phyloP scores from a whole-genome alignment of 352 stramenopile genomes.

The Pseudoperonospora humuli region DNA sequence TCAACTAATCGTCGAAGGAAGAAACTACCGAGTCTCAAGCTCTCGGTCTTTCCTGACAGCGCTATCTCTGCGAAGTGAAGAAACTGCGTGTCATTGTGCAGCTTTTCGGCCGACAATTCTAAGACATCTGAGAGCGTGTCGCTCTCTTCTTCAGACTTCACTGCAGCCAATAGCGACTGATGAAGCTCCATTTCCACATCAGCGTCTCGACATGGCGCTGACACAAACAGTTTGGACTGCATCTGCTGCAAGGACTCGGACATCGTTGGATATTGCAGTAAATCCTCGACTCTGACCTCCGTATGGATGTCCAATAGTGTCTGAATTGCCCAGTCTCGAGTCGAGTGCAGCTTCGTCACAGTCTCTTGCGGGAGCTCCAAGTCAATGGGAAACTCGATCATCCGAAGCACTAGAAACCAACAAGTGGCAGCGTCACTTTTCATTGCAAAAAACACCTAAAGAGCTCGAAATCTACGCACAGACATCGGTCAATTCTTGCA shows the following conservation, averaged over 20 bases:
- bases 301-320: slow-evolving; percentile 24
- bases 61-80: slow-evolving; percentile 21
- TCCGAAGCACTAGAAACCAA: slow-evolving; percentile 31
- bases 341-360: slow-evolving; percentile 17
- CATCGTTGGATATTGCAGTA: slow-evolving; percentile 2
- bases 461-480: slow-evolving; percentile 14
- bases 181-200: slow-evolving; percentile 25
- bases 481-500: slow-evolving; percentile 28
- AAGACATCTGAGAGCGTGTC: slow-evolving; percentile 14
- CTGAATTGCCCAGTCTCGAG: slow-evolving; percentile 31
- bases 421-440: neutral
- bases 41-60: slow-evolving; percentile 14
- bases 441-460: neutral
- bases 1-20: slow-evolving; percentile 26
- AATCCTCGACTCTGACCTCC: neutral
- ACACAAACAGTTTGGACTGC: slow-evolving; percentile 28
- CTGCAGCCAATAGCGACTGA: slow-evolving; percentile 19
- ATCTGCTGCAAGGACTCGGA: slow-evolving; percentile 27
- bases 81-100: slow-evolving; percentile 24
- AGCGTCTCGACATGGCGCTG: slow-evolving; percentile 13
- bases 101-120: slow-evolving; percentile 19
- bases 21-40: slow-evolving; percentile 8
- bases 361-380: slow-evolving; percentile 9
- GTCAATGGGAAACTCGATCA: slow-evolving; percentile 30
- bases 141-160: slow-evolving; percentile 6